Evolutionary conservation across 139 green algal genomes (phyloP).

Genomic region (Astrephomene gubernaculifera): DNA sequence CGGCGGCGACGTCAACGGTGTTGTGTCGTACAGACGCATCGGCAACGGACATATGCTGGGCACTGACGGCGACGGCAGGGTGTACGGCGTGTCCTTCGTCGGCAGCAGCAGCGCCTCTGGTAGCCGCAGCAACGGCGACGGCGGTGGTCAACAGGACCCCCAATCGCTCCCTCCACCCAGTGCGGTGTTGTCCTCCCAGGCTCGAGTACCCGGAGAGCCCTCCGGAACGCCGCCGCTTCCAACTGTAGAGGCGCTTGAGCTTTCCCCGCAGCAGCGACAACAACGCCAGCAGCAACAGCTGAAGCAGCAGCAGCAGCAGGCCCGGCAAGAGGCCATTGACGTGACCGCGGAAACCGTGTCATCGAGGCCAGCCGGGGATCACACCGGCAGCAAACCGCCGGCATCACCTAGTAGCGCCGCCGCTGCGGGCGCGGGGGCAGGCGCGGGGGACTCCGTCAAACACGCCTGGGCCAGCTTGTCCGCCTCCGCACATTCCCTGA

Average conservation of each 20-base stretch:
- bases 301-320: not conserved
- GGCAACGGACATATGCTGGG: too few species aligned
- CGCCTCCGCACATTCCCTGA: constrained; percentile 1
- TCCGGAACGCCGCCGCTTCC: too few species aligned
- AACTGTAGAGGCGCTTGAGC: not conserved
- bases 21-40: too few species aligned
- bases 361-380: not conserved
- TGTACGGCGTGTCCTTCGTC: too few species aligned
- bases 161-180: too few species aligned
- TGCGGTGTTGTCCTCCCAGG: too few species aligned
- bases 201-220: too few species aligned
- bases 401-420: not conserved
- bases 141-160: too few species aligned
- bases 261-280: not conserved
- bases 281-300: not conserved
- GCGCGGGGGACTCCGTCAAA: too few species aligned
- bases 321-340: not conserved
- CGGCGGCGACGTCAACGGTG: not conserved
- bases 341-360: not conserved
- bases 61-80: too few species aligned
- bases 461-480: constrained; percentile 6
- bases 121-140: too few species aligned
- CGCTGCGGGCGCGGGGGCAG: not conserved
- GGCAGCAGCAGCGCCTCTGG: too few species aligned
- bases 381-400: not conserved